Evolutionary conservation across 441 rosid species (phyloP).

Genomic region (Melastoma candidum): DNA sequence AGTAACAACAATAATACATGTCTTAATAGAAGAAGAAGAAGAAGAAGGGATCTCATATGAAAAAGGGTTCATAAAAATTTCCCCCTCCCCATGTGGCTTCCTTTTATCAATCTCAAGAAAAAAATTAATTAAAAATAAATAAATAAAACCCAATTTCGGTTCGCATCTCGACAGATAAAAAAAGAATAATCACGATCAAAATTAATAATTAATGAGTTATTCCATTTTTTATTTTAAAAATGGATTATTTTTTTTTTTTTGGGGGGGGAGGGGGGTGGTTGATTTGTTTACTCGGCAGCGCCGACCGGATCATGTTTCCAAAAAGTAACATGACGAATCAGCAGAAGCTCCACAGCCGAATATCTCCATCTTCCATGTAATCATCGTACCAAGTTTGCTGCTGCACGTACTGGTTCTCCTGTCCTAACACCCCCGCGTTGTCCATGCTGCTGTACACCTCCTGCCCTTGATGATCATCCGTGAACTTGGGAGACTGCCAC

Average conservation of each 20-base stretch:
- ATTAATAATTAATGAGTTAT: too few relatives aligned
- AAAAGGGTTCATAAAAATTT: slow-evolving; percentile 30
- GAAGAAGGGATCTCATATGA: slow-evolving; percentile 23
- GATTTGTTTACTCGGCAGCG: too few relatives aligned
- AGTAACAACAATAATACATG: too few relatives aligned
- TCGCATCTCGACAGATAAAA: slow-evolving; percentile 29
- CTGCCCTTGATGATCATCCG: slow-evolving; percentile 24
- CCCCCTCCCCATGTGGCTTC: slow-evolving; percentile 29
- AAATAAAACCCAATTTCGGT: slow-evolving; percentile 12
- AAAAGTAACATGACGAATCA: not conserved
- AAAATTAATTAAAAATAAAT: slow-evolving; percentile 4
- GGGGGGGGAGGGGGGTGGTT: too few relatives aligned
- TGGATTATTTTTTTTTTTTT: too few relatives aligned
- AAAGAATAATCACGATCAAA: slow-evolving; percentile 1
- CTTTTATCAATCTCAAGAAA: slow-evolving; percentile 13
- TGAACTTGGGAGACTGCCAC: slow-evolving; percentile 27
- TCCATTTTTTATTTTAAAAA: too few relatives aligned
- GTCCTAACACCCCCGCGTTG: slow-evolving; percentile 5
- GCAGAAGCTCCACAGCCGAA: slow-evolving; percentile 17
- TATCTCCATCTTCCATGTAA: slow-evolving; percentile 11
- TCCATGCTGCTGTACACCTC: slow-evolving; percentile 1
- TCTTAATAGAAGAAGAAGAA: too few relatives aligned
- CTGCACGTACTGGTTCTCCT: not conserved
- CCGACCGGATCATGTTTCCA: too few relatives aligned
- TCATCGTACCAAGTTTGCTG: slow-evolving; percentile 5